A percentile compares a stretch with the other conserved stretches of the same genome.
phyloP scores from a whole-genome alignment of 345 rosid genomes.

The Salix udensis region DNA sequence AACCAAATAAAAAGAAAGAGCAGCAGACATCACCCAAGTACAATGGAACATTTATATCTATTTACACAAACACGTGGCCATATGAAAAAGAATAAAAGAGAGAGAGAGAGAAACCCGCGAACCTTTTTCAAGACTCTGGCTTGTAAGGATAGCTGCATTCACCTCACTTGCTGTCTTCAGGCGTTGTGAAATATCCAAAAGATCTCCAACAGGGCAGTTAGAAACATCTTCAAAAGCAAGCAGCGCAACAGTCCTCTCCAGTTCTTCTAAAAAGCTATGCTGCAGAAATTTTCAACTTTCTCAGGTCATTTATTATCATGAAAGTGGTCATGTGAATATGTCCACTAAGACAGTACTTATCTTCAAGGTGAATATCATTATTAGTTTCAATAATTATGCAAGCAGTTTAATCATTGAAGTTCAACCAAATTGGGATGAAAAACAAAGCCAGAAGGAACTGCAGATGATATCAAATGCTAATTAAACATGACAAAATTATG shows the following conservation, averaged over 20 bases:
- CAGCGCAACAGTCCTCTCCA: conserved; percentile 88
- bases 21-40: background rate
- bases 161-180: conserved; percentile 94
- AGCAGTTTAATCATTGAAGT: background rate
- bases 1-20: background rate
- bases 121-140: conserved; percentile 99
- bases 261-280: conserved; percentile 83
- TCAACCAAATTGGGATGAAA: background rate
- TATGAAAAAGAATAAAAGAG: background rate
- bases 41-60: background rate
- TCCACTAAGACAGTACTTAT: background rate
- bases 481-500: background rate
- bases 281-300: conserved; percentile 8
- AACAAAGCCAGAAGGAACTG: background rate
- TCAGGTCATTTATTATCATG: background rate
- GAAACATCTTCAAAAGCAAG: conserved; percentile 89
- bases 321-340: background rate
- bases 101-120: background rate
- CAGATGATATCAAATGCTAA: background rate
- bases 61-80: background rate
- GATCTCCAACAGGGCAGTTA: conserved; percentile 84
- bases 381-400: background rate
- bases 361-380: background rate
- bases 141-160: conserved; percentile 94
- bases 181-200: conserved; percentile 86